Evolutionary conservation across 305 asterid genomes (phyloP).

Genomic region (Salvia sclarea): DNA sequence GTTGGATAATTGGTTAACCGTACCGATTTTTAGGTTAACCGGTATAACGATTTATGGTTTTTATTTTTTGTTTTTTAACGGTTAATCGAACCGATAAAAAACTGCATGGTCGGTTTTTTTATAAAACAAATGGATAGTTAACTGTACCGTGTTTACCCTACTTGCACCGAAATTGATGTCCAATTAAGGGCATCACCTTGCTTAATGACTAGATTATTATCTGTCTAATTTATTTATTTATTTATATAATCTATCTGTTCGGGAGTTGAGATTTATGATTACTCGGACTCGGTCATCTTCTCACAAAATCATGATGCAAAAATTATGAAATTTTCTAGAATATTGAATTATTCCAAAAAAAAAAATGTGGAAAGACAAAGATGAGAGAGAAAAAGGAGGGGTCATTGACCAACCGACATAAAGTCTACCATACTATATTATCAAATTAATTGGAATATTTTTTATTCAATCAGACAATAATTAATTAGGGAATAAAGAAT

Average conservation of each 20-base stretch:
- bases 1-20: too few species aligned
- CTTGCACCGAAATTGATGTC: background rate
- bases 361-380: background rate
- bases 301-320: slow-evolving; percentile 4
- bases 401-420: background rate
- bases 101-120: too few species aligned
- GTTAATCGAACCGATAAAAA: too few species aligned
- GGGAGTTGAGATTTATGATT: background rate
- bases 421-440: background rate
- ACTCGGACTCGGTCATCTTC: slow-evolving; percentile 9
- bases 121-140: too few species aligned
- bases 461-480: background rate
- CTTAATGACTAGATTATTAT: background rate
- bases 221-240: background rate
- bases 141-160: too few species aligned
- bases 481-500: background rate
- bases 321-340: background rate
- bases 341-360: slow-evolving; percentile 10
- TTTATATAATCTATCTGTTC: background rate
- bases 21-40: too few species aligned
- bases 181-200: background rate
- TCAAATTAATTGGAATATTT: background rate
- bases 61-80: too few species aligned
- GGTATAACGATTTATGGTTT: too few species aligned
- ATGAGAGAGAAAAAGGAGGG: background rate